Conservation (phyloP, 108 stramenopile genomes). For the Cyclostephanos invisitatus region DNA sequence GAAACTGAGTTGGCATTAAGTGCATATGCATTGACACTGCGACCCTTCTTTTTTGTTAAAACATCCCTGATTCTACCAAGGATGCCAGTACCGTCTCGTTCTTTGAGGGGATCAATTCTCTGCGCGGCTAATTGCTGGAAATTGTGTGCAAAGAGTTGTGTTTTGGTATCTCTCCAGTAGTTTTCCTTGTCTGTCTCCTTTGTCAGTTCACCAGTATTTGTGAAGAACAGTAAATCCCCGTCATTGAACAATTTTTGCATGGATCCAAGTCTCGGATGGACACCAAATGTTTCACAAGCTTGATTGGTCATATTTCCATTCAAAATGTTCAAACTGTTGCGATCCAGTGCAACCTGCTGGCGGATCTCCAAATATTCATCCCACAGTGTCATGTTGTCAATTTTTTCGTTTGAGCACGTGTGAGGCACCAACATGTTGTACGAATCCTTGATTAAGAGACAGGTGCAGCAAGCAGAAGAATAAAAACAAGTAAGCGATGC, state of each 20-base stretch:
- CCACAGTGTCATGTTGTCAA: conserved; percentile 29
- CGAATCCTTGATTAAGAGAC: conserved; percentile 27
- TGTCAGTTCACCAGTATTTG: conserved; percentile 71
- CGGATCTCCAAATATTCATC: conserved; percentile 40
- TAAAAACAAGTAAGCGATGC: neutral
- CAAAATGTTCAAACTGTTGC: conserved; percentile 18
- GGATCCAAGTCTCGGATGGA: conserved; percentile 48
- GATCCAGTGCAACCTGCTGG: conserved; percentile 37
- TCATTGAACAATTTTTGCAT: conserved; percentile 59
- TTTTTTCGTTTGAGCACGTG: conserved; percentile 19
- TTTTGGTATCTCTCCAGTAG: conserved; percentile 44
- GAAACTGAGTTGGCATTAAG: conserved; percentile 34
- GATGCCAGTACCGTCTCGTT: conserved; percentile 43
- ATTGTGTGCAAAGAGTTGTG: conserved; percentile 59
- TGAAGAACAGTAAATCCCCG: conserved; percentile 65
- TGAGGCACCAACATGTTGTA: conserved; percentile 62
- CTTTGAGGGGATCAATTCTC: conserved; percentile 42
- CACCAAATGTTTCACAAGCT: conserved; percentile 61
- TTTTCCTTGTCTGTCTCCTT: conserved; percentile 50
- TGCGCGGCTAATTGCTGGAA: conserved; percentile 43
- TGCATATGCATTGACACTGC: conserved; percentile 38
- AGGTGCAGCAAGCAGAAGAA: neutral
- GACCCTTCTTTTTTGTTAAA: conserved; percentile 26
- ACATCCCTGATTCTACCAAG: conserved; percentile 46
- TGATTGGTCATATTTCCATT: conserved; percentile 47